Evolutionary conservation across 192 early-diverging fungal genomes (phyloP), one percentile per base, ranked within the genome.

Genomic region (Podila clonocystis): DNA sequence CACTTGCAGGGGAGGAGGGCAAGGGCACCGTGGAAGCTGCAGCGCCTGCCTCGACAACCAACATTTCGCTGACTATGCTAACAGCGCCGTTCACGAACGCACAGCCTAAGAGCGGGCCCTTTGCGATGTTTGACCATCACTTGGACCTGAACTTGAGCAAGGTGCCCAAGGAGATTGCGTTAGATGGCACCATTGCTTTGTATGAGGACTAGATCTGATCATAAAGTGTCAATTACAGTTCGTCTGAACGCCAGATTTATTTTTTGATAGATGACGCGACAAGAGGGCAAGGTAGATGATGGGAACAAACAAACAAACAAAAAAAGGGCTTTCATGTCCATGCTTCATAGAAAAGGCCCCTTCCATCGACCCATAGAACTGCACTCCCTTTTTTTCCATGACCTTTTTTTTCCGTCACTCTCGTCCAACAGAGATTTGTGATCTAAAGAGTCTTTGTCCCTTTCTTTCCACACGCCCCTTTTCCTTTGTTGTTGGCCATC

Each of bases 131-230:
- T 7, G 67, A 80, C 1, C 58, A 73, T 29, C 52, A 68, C 19
- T 24, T 80, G 8, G 70, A 73, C 9, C 28, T 50, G 20, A 48
- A 49, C 64, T 57, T 80, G 2, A 13, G 31, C 26, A 29, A 29
- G 11, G 48, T 55, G 1, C 77, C 77, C 22, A 31, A 33, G 4
- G 77, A 80, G 62, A 29, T 65, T 29, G 70, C 70, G 1, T 57
- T 80, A 13, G 77, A 73, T 34, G 70, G 77, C 13, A 73, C 70
- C 41, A 61, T 80, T 22, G 77, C 77, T 2, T 80, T 71, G 2
- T 80, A 31, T 61, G 77, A 80, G 11, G 52, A 55, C 22, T 55
- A n/a, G 52, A 26, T 36, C 34, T 9, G 1, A 36, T 36, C 34
- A 9, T 36, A 36, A 36, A 36, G 9, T 0, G 19, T 17, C 4